Base-by-base conservation (phyloP, 768 basidiomycete genomes). In the Strobilomyces dryophilus region DNA sequence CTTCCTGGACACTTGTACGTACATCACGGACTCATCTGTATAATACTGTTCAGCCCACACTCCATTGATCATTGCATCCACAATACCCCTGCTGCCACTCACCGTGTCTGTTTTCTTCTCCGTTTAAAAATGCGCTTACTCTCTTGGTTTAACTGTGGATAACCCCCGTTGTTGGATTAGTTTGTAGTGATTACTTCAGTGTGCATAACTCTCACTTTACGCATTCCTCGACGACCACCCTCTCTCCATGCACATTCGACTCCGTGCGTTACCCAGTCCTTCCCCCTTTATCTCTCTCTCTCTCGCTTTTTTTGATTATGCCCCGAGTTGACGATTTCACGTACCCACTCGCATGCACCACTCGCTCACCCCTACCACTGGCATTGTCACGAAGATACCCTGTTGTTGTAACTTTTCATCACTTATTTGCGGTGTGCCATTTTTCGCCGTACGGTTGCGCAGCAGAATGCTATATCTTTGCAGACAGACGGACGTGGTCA, bases 381-480 rank as follows among this genome's bases (percentile, higher is more conserved):
- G 59, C 68, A 67, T 60, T 53, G 61, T 66, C 66, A 70, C 64
- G 66, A 62, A 66, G 66, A 68, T 68, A 68, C 66, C 68, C 66
- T 61, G 68, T 68, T 70, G 66, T 61, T 52, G 68, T 70, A 53
- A 59, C 63, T 60, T 51, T 55, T 61, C 63, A 54, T 56, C 55
- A 20, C 21, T 67, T 59, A 59, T n/a, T 62, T 62, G 41, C 58
- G 63, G 53, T 70, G 59, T 60, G 4, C 27, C n/a, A n/a, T 27
- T 27, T 27, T 27, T 51, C 44, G 47, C 51, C 39, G 31, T 64
- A 62, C 45, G 50, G 68, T 66, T 68, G 68, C 66, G 64, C 68
- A 70, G 66, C 68, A 68, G 64, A 68, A 68, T 68, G 54, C 53
- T n/a, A 68, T 59, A 58, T 70, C 66, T 66, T 67, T 70, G 63